Evolutionary conservation across 2,329 filamentous ascomycete species (phyloP), one percentile per base, ranked within the genome.

Genomic region (Metarhizium brunneum): DNA sequence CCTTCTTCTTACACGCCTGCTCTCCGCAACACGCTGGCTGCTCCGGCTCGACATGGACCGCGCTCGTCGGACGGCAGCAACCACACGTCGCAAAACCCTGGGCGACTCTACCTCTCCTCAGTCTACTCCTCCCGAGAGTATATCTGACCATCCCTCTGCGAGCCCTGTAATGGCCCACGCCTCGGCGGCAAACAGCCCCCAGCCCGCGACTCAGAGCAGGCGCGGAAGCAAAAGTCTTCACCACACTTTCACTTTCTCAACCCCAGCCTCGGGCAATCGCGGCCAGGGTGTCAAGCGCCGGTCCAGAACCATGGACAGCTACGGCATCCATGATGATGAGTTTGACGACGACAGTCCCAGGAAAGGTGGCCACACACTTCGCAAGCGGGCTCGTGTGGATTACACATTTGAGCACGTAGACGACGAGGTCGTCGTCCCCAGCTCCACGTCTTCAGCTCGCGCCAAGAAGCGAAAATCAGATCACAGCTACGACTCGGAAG

Each of bases 301-400:
- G 35, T 73, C 71, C 52, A 72, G 73, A 52, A 73, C 71, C 54
- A 72, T 75, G 62, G 74, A 76, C n/a, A 69, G 62, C 57, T 68
- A 62, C 53, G 60, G 58, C 54, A 64, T 69, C 36, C 64, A 63
- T 48, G 63, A 67, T 55, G 72, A 68, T 14, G 72, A 73, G n/a
- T 76, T 76, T 48, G 77, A 80, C 25, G 69, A 72, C 42, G 71
- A 76, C 59, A 76, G 73, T 57, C 81, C 76, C 53, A 75, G 71
- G 54, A 84, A 83, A 65, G 80, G 81, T 53, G 80, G 81, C 51
- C 81, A 83, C 67, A 81, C 79, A 38, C 73, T 84, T 35, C 74
- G 81, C 60, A 81, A 79, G 66, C 74, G 80, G 54, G 71, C 77
- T 53, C 78, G 79, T 57, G 73, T 83, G 59, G 80, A 83, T 66